Base-by-base conservation (phyloP, 2,329 filamentous ascomycete genomes). In the Arthrobotrys entomopaga region DNA sequence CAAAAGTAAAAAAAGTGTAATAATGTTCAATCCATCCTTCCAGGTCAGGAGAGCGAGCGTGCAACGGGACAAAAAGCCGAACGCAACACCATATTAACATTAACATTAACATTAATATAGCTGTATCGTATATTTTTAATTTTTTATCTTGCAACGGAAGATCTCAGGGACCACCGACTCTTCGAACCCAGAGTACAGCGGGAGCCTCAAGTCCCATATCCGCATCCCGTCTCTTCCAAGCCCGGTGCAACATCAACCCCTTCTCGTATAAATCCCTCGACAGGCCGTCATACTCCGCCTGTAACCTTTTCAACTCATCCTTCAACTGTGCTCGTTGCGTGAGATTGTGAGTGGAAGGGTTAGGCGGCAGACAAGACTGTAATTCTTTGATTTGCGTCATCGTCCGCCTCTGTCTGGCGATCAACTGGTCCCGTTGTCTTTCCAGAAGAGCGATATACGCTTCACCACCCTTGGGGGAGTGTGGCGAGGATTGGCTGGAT, bases 221-320 rank as follows among this genome's bases (percentile, higher is more conserved):
- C 38, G 76, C 78, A 69, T 78, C 78, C 52, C 75, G 67, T 61
- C 78, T 75, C 48, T 76, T 78, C 77, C 78, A 79, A 2, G 78
- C 78, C 16, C 78, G 75, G 67, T 78, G 77, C 43, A 79, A 63
- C 72, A 76, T 77, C 66, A 79, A 71, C 13, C 78, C 78, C 24
- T 75, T 76, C 49, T 79, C 78, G 61, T 79, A 77, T 3, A 77
- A 29, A 48, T 77, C 76, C 65, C 78, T 77, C 43, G 78, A 78
- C n/a, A 78, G 66, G 22, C 77, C 71, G n/a, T 77, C 77, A 22
- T 77, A 72, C n/a, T 77, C 76, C 24, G 60, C 46, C 29, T 75
- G 59, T 16, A 78, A 49, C 48, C 70, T 65, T 22, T 34, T 75
- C 34, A 78, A 43, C n/a, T 75, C 66, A n/a, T 57, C 76, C 42